Evolutionary conservation across 495 filamentous ascomycete species (phyloP), one percentile per base, ranked within the genome.

Genomic region (Penicillium paradoxum): DNA sequence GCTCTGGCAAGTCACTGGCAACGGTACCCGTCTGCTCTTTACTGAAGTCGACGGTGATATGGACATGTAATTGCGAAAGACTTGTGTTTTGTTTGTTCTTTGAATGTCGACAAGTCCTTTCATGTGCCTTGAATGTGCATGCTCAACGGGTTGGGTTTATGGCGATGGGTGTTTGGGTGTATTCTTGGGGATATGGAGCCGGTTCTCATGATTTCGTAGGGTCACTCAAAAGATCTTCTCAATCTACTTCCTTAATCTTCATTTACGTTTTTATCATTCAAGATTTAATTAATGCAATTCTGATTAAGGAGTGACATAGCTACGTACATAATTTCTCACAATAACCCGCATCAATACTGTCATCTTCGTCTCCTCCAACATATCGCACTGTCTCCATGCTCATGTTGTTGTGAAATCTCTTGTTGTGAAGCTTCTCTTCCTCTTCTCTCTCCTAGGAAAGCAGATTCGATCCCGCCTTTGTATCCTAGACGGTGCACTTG

Each of bases 1-100:
- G 91, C 84, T 96, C 55, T 97, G 93, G 93, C 95, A 97, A 84
- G 91, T 91, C 30, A 82, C 87, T 42, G 88, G 84, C 38, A 87
- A 91, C 56, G 90, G 90, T 10, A 89, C 87, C 6, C 82, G 91
- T 46, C 75, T 98, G 47, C 82, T 97, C 21, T 97, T 97, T 65
- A 76, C 88, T 49, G 82, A 84, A 39, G 75, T 76, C 34, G 80
- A 79, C 25, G 78, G 71, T 54, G 79, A 83, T 49, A 82, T 84
- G 73, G 80, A 79, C 40, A 59, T 68, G 49, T 75, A 67, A 69
- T 54, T 33, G 19, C 36, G 37, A 33, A 21, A 17, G 9, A 39
- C 33, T 22, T 37, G 13, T 47, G 33, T 18, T 32, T 22, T 51
- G 34, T 30, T 11, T 61, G 38, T 29, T 55, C 43, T 38, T 63